phyloP scores from a whole-genome alignment of 2,329 filamentous ascomycete species.

The Fusarium gaditjirri region DNA sequence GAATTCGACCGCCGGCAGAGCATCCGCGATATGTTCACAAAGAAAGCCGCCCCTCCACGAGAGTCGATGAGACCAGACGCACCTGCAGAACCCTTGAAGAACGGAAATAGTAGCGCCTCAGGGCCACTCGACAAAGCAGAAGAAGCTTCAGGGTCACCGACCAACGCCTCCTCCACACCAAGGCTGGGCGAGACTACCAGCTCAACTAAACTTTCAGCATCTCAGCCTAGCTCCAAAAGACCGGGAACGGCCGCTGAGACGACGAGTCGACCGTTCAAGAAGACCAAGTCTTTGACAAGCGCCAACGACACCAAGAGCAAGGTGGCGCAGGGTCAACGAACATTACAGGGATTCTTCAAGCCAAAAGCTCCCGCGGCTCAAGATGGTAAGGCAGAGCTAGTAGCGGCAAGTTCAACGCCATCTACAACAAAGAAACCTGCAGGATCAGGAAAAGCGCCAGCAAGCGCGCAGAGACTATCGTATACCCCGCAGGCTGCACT shows the following conservation, averaged over 20 bases:
- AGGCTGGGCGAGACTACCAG: background rate
- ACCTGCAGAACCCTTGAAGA: background rate
- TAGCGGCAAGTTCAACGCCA: constrained; percentile 14
- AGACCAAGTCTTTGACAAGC: constrained; percentile 38
- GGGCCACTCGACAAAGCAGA: background rate
- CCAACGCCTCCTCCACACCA: background rate
- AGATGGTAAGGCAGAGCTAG: constrained; percentile 1
- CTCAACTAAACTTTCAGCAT: background rate
- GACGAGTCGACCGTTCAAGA: constrained; percentile 37
- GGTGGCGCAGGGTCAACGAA: constrained; percentile 58
- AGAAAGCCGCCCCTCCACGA: constrained; percentile 40
- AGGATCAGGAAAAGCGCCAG: background rate
- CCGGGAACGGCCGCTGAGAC: constrained; percentile 15
- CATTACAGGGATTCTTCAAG: constrained; percentile 83
- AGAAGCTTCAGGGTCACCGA: background rate
- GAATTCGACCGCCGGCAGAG: constrained; percentile 87
- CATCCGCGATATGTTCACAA: constrained; percentile 92
- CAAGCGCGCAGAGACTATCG: background rate
- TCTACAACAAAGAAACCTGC: constrained; percentile 28
- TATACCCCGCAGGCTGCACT: background rate
- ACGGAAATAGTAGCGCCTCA: background rate
- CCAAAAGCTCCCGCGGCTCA: constrained; percentile 49
- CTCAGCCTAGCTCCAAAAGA: constrained; percentile 29
- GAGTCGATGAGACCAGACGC: constrained; percentile 1
- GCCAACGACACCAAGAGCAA: constrained; percentile 48